Conservation (phyloP, 139 green algal species). For the Deuterostichococcus epilithicus region DNA sequence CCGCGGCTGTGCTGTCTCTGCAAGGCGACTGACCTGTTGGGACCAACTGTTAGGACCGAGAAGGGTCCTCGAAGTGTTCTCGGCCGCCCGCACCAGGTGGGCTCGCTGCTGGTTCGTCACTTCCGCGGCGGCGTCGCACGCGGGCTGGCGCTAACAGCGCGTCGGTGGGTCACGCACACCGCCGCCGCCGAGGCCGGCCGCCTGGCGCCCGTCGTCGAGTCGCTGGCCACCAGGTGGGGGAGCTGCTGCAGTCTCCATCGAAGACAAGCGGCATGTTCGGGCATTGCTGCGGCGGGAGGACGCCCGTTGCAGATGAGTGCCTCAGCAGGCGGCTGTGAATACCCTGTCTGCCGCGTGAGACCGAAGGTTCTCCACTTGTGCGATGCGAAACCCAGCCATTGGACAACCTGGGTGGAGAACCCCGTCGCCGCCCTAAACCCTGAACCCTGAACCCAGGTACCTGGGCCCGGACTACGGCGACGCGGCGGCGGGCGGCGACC, state of each 20-base stretch:
- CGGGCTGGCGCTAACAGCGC: constrained; percentile 52
- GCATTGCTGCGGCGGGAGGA: too few species aligned
- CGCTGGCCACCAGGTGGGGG: constrained; percentile 60
- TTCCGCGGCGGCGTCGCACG: constrained; percentile 51
- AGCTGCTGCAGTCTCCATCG: too few species aligned
- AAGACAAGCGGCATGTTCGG: too few species aligned
- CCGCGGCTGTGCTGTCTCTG: too few species aligned
- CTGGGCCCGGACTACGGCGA: constrained; percentile 61
- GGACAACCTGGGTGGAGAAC: too few species aligned
- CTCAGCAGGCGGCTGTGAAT: too few species aligned
- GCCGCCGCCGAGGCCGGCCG: constrained; percentile 62
- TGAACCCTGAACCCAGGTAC: constrained; percentile 44
- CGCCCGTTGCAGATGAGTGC: too few species aligned
- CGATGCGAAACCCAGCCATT: too few species aligned
- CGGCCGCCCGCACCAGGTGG: constrained; percentile 24
- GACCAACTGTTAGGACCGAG: too few species aligned
- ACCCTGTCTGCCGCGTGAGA: background rate
- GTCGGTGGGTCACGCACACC: constrained; percentile 57
- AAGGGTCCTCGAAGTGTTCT: background rate
- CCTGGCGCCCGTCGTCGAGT: constrained; percentile 77
- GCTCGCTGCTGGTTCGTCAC: constrained; percentile 64
- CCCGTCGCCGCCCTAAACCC: too few species aligned
- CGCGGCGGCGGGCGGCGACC: constrained; percentile 17
- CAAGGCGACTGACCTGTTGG: too few species aligned
- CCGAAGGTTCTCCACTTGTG: too few species aligned